A percentile compares a stretch with the other conserved stretches of the same genome.
These are phyloP conservation scores for Pseudogymnoascus sp. DNA, from an alignment of 2,329 filamentous ascomycete species.

Conservation along the genomic window DNA sequence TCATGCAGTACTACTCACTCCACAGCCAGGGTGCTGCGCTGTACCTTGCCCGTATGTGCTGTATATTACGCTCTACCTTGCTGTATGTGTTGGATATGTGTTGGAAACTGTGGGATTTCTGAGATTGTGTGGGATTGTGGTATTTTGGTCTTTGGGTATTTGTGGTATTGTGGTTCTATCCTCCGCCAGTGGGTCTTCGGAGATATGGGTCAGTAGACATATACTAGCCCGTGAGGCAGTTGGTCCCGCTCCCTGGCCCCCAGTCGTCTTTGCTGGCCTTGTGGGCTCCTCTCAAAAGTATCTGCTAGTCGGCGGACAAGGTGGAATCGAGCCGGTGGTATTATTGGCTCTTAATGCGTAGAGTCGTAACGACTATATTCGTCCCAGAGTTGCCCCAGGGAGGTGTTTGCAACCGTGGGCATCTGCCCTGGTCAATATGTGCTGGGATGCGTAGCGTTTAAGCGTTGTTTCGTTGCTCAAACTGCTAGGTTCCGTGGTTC, in stretches of 20 bases:
- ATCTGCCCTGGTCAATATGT: neutral
- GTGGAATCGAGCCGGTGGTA: neutral
- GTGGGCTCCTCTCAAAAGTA: conserved; percentile 1
- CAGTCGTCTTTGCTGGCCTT: neutral
- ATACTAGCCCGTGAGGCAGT: conserved; percentile 4
- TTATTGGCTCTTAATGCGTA: conserved; percentile 3
- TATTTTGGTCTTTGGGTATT: neutral
- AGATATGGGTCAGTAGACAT: conserved; percentile 2
- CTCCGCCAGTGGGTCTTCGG: neutral
- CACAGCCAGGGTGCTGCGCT: neutral
- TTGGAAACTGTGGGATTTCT: neutral
- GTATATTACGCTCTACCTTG: neutral
- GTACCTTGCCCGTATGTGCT: neutral
- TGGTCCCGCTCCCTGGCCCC: neutral
- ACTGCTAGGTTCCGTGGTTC: neutral
- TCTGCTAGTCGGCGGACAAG: neutral
- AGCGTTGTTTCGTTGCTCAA: conserved; percentile 3
- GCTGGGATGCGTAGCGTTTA: conserved; percentile 2
- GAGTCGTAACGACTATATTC: conserved; percentile 2
- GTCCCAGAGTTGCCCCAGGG: neutral
- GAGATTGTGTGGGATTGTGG: neutral
- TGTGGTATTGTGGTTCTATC: neutral
- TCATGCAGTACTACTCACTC: neutral
- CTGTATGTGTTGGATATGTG: neutral
- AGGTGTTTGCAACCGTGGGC: neutral